Conservation (phyloP, 1,284 basidiomycete genomes). For the Coriolopsis trogii region DNA sequence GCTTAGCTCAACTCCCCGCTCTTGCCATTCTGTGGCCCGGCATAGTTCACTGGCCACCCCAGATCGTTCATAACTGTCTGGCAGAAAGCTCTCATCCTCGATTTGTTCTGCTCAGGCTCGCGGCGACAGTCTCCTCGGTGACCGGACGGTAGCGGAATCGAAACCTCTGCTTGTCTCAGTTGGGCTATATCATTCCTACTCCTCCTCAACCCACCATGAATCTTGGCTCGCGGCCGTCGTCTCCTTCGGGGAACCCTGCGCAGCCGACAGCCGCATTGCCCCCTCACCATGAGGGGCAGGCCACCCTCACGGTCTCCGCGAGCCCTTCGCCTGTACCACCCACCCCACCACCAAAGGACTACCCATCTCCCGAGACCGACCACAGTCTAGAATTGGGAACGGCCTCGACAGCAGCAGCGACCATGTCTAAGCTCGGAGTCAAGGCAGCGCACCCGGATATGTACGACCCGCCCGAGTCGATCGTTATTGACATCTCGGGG, state of each 20-base stretch:
- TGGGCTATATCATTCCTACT: no score
- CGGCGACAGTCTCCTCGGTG: no score
- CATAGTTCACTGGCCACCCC: no score
- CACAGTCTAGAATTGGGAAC: neutral
- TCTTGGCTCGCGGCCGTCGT: neutral
- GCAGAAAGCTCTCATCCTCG: no score
- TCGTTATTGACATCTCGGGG: constrained; percentile 21
- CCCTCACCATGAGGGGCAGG: constrained; percentile 7
- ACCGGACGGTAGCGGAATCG: no score
- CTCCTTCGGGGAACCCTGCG: neutral
- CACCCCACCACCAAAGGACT: constrained; percentile 13
- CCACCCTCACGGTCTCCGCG: constrained; percentile 8
- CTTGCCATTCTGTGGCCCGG: no score
- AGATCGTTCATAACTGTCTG: no score
- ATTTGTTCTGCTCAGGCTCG: no score
- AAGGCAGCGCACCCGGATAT: constrained; percentile 9
- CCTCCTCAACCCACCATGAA: no score
- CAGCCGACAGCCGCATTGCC: constrained; percentile 2
- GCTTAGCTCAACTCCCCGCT: no score
- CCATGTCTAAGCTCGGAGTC: constrained; percentile 10
- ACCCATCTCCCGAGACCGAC: neutral
- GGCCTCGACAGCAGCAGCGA: neutral
- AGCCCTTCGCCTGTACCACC: constrained; percentile 17
- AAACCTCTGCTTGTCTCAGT: no score
- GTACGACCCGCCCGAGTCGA: constrained; percentile 13